These are phyloP conservation scores for Gomphus sp. DNA, from an alignment of 1,284 basidiomycete genomes.

Conservation along the genomic window DNA sequence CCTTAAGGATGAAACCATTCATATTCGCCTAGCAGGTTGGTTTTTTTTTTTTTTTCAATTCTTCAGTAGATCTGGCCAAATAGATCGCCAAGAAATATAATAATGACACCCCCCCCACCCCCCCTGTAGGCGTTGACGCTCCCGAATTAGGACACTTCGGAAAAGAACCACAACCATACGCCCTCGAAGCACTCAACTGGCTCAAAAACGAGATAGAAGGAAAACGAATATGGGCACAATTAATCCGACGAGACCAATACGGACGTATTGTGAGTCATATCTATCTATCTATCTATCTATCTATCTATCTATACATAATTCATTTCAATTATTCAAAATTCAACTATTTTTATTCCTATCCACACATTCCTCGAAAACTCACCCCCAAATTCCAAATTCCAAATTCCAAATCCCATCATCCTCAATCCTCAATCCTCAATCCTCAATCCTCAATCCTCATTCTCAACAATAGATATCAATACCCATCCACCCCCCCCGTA, in stretches of 20 bases:
- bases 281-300: no score
- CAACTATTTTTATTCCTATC: neutral
- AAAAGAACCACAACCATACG: slow-evolving; percentile 61
- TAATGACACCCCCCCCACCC: neutral
- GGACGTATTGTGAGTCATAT: slow-evolving; percentile 52
- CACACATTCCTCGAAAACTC: neutral
- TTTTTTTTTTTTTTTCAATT: no score
- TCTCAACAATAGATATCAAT: slow-evolving; percentile 62
- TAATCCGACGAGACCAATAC: slow-evolving; percentile 76
- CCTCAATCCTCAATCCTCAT: no score
- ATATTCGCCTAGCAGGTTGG: slow-evolving; percentile 66
- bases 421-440: neutral
- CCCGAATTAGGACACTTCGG: slow-evolving; percentile 84
- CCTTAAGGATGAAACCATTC: slow-evolving; percentile 68
- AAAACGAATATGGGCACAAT: slow-evolving; percentile 56
- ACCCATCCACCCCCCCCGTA: slow-evolving; percentile 36
- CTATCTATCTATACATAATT: no score
- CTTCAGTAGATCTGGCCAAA: neutral
- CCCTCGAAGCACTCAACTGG: slow-evolving; percentile 65
- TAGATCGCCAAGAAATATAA: neutral
- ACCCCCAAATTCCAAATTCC: neutral
- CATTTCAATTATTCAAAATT: neutral
- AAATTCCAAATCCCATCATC: neutral
- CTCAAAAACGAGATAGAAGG: slow-evolving; percentile 49
- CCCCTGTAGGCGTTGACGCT: slow-evolving; percentile 64